Evolutionary conservation across 2,329 filamentous ascomycete genomes (phyloP), one percentile per base, ranked within the genome.

Genomic region (Aspergillus sp.): DNA sequence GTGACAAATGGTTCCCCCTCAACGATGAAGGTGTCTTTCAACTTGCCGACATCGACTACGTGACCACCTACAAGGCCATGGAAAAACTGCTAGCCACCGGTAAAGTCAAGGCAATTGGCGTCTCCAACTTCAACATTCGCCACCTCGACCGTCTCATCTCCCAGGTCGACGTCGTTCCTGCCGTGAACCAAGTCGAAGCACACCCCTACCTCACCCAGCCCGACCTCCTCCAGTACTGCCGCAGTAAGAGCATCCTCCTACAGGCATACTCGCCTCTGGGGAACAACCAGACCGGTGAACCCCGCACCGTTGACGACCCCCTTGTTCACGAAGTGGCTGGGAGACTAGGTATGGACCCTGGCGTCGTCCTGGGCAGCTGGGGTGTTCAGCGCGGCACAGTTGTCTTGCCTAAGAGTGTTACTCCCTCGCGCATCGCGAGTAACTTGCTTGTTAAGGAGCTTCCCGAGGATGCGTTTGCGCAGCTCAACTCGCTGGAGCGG

Each of bases 131-230:
- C 68, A 83, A 76, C 53, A 84, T 88, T 64, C 79, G 73, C 62
- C 85, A 89, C 65, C 73, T 90, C 44, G 84, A 90, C 74, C 84
- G 81, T 65, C 75, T 90, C 43, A 73, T 90, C 48, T 78, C 75
- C 52, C 78, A 84, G 54, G 80, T 75, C 71, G 86, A 83, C 72
- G 82, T 80, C 49, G 69, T 74, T 9, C 78, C 77, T 12, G 84
- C 86, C 15, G 86, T 88, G 56, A 90, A 91, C 78, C 87, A 93
- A 43, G 63, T 67, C 44, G 58, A 62, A 51, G 53, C 56, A 12
- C 56, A 50, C 43, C 55, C 54, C 12, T 60, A 53, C 45, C 54
- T 59, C 9, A 55, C 56, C 30, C 81, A 80, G 54, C 63, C 66
- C 0, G 69, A 75, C 3, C 67, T 85, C 4, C 59, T 81, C 1